Base-by-base conservation (phyloP, 2,329 filamentous ascomycete species). In the Diaporthe nobilis region DNA sequence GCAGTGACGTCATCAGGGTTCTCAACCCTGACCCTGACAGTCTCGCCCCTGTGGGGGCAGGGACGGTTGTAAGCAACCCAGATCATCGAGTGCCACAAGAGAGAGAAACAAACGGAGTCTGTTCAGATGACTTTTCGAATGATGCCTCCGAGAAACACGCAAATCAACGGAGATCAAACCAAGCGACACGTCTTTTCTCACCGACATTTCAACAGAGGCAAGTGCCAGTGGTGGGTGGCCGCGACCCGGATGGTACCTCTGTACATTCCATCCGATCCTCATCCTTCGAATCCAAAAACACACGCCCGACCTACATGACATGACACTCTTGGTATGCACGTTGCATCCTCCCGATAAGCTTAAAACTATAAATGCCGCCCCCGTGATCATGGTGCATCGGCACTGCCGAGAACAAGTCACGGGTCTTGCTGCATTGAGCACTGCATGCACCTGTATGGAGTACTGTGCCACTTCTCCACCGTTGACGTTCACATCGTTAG, bases 271-370 rank as follows among this genome's bases (percentile, higher is more conserved):
- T 20, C 44, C 34, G 44, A 49, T 37, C 6, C 31, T 20, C 65
- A 68, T 68, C 65, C 65, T 68, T 53, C 65, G 31, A 34, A 28
- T 12, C 47, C 47, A 53, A 68, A 39, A 51, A 68, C 31, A 53
- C 22, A 53, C 22, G 1, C 47, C 12, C 31, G 25, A 68, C 42
- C 9, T 31, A 37, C 47, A 53, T 39, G 28, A 68, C 47, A 68
- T 51, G 61, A 65, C 61, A 65, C 42, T 20, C 4, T 7, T 47
- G 9, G 22, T 49, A 65, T 47, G 42, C 42, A 65, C 39, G 8
- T 8, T 44, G 42, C 25, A 65, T 65, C 61, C 61, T 65, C n/a
- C 61, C 42, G 61, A 34, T 15, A 65, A 65, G 42, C 61, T 67
- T 67, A 67, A 67, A 49, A 49, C 61, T 49, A 49, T 67, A 67